A percentile compares a stretch with the other conserved stretches of the same genome.
Conservation (phyloP, 495 filamentous ascomycete species). For the Hypoxylon intermedium region DNA sequence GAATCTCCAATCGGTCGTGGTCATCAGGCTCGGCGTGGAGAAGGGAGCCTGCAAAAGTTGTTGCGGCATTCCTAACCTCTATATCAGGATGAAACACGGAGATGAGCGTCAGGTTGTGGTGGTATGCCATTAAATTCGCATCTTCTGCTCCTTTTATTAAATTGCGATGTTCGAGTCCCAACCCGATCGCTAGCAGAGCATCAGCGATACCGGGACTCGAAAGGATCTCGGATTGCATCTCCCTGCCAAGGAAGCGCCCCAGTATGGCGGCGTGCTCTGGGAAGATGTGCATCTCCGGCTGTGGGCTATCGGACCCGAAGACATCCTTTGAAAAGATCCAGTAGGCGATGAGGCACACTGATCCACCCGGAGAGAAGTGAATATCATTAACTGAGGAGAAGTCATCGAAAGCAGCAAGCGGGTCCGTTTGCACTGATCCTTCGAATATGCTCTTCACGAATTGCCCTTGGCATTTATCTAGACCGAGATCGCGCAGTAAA, state of each 20-base stretch:
- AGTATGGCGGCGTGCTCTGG: conserved; percentile 69
- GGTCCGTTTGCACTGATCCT: conserved; percentile 42
- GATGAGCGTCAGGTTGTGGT: conserved; percentile 68
- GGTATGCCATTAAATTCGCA: conserved; percentile 59
- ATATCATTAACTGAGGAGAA: conserved; percentile 66
- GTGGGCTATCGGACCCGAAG: conserved; percentile 56
- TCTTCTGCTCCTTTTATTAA: conserved; percentile 36
- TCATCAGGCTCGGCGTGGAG: conserved; percentile 80
- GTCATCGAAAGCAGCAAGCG: conserved; percentile 49
- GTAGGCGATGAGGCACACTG: conserved; percentile 67
- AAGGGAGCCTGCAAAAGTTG: conserved; percentile 72
- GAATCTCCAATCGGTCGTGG: conserved; percentile 72
- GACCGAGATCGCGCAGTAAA: conserved; percentile 72
- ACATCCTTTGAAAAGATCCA: conserved; percentile 60
- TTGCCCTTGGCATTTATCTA: conserved; percentile 42
- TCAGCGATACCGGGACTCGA: conserved; percentile 52
- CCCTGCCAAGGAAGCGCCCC: conserved; percentile 63
- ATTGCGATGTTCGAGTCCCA: conserved; percentile 55
- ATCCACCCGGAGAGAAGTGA: conserved; percentile 74
- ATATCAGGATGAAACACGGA: conserved; percentile 73
- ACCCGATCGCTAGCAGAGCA: conserved; percentile 57
- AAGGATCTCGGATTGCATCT: conserved; percentile 47
- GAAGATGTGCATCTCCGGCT: conserved; percentile 63
- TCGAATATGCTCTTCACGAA: conserved; percentile 45
- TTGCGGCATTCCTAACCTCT: conserved; percentile 73